Conservation (phyloP, 371 early-diverging fungal species). For the Modicella reniformis region DNA sequence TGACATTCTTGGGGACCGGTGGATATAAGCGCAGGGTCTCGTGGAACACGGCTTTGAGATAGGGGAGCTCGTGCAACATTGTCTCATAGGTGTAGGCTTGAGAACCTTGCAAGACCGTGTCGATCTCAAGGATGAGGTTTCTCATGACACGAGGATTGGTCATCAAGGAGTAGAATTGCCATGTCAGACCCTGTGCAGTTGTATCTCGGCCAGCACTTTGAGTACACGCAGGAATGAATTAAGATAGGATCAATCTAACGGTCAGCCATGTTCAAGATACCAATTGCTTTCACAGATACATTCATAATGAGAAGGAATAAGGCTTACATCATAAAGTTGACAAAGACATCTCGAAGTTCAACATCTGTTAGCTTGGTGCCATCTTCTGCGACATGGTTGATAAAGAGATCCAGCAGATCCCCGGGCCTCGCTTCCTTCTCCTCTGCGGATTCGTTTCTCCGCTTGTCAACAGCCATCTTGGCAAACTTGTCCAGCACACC, state of each 20-base stretch:
- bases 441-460: slow-evolving; percentile 55
- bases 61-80: slow-evolving; percentile 42
- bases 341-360: slow-evolving; percentile 43
- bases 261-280: too few species aligned
- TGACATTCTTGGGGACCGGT: slow-evolving; percentile 74
- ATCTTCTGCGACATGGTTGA: slow-evolving; percentile 61
- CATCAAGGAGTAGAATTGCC: slow-evolving; percentile 43
- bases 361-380: slow-evolving; percentile 60
- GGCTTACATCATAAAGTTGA: slow-evolving; percentile 47
- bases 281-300: not conserved
- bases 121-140: slow-evolving; percentile 39
- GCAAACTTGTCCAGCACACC: slow-evolving; percentile 61
- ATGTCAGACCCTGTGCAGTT: slow-evolving; percentile 59
- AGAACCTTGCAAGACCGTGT: slow-evolving; percentile 27
- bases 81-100: slow-evolving; percentile 44
- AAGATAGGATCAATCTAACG: slow-evolving; percentile 60
- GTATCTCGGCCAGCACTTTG: slow-evolving; percentile 58
- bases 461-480: slow-evolving; percentile 55
- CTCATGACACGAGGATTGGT: slow-evolving; percentile 41
- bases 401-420: slow-evolving; percentile 71
- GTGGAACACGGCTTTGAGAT: slow-evolving; percentile 63
- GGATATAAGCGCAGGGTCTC: slow-evolving; percentile 78
- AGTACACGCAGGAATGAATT: slow-evolving; percentile 60
- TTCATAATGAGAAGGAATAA: too few species aligned
- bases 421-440: slow-evolving; percentile 46